Evolutionary conservation across 192 early-diverging fungal species (phyloP).

Genomic region (Allomyces arbusculus): DNA sequence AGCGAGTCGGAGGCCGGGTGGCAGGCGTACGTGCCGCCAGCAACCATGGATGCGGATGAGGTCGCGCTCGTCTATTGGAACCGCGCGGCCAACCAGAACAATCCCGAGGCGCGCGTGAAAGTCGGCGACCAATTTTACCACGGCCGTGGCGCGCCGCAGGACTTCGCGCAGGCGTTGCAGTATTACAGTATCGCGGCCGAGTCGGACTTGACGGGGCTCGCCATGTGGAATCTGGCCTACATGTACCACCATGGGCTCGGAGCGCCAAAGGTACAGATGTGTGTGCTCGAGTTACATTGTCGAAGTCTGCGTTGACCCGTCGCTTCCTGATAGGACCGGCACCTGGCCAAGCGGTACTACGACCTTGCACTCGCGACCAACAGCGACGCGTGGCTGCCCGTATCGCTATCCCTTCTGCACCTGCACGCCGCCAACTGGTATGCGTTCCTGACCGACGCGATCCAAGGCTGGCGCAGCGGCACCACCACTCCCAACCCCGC

Average conservation of each 20-base stretch:
- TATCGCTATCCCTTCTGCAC: constrained; percentile 49
- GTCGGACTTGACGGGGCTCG: constrained; percentile 46
- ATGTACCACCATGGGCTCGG: constrained; percentile 92
- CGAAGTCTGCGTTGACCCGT: not conserved
- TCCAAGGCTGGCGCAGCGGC: no score
- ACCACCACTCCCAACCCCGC: no score
- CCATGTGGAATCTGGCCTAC: constrained; percentile 92
- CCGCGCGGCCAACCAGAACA: constrained; percentile 79
- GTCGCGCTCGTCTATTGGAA: constrained; percentile 77
- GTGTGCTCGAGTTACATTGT: not conserved
- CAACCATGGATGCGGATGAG: constrained; percentile 15
- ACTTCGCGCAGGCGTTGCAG: constrained; percentile 51
- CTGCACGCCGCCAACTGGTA: constrained; percentile 42
- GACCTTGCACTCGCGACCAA: constrained; percentile 61
- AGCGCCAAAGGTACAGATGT: constrained; percentile 33
- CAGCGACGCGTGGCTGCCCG: constrained; percentile 57
- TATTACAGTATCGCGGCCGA: constrained; percentile 75
- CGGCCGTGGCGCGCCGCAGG: constrained; percentile 47
- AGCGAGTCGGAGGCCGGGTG: constrained; percentile 1
- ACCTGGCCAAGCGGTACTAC: constrained; percentile 83
- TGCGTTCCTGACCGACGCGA: not conserved
- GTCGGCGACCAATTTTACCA: constrained; percentile 85
- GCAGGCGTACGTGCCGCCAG: not conserved
- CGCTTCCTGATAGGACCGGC: constrained; percentile 42
- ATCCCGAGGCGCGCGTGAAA: constrained; percentile 72